Evolutionary conservation across 73 alveolate species (phyloP), one percentile per base, ranked within the genome.

Genomic region (Uronychia binucleata): DNA sequence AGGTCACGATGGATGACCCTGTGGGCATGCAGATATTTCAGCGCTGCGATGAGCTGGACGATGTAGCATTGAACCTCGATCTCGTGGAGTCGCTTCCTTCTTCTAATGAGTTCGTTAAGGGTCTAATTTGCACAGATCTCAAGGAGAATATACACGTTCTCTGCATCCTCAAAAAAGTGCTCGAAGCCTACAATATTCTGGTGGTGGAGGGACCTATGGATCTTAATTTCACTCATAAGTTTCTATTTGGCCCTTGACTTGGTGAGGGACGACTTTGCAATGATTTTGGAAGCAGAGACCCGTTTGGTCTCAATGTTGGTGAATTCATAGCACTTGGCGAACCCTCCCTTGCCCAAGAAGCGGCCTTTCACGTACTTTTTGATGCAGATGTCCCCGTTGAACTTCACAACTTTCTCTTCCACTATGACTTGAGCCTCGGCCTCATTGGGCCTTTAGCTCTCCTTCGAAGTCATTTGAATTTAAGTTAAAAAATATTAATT

Each of bases 1-100:
- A 98, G 87, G 92, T 98, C 99, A 90, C 99, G 93, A 82, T 97
- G 99, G 33, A 98, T 97, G 77, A 98, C 94, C 84, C 97, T 89
- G 83, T 98, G 98, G 78, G 90, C 88, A 89, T 98, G 99, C 67
- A 98, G 95, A 86, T 97, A 98, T 90, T 96, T 94, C 30, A 98
- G 91, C 34, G 99, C 99, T 28, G 94, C 88, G 82, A 98, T 85
- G 59, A 98, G 84, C 92, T 98, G 95, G 75, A 91, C 94, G 31
- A 92, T 84, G 87, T 96, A 97, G 89, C 99, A 98, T 88, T 96
- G 93, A 31, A 96, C 99, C 90, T 98, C 99, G 57, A 98, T 74
- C 91, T 97, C 99, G 77, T 98, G 90, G 31, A 98, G 92, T 58
- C 96, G 90, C 93, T 96, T 97, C 79, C 99, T 91, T 85, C 99